These are phyloP conservation scores for Rhodomyrtus psidioides DNA, from an alignment of 441 rosid genomes.

Conservation along the genomic window DNA sequence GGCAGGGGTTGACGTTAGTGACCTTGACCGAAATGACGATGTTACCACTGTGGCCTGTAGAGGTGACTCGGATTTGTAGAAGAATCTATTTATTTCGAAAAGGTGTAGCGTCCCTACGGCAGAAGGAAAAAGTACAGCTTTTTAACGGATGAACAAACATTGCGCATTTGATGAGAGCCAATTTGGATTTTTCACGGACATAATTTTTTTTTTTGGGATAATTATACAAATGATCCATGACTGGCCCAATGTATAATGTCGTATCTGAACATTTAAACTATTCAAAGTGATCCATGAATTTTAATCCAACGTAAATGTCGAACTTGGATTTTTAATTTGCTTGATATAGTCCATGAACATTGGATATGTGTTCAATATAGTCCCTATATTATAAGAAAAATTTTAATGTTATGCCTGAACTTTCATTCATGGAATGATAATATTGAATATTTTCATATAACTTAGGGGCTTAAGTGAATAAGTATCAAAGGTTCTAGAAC, in stretches of 20 bases:
- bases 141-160: neutral
- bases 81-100: neutral
- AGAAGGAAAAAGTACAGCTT: neutral
- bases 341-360: fast-evolving
- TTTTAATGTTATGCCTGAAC: neutral
- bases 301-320: fast-evolving
- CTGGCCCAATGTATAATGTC: fast-evolving
- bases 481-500: fast-evolving
- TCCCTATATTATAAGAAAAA: neutral
- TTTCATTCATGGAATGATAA: neutral
- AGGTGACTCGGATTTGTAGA: neutral
- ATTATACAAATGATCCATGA: neutral
- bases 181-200: neutral
- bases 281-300: neutral
- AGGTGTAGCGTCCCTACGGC: neutral
- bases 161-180: neutral
- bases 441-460: neutral
- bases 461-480: fast-evolving
- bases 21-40: neutral
- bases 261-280: neutral
- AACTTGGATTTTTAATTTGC: neutral
- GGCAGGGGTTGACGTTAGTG: neutral
- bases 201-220: neutral
- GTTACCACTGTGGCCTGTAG: neutral
- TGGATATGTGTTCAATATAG: neutral